phyloP scores from a whole-genome alignment of 306 rosid species.

The Castanea crenata region DNA sequence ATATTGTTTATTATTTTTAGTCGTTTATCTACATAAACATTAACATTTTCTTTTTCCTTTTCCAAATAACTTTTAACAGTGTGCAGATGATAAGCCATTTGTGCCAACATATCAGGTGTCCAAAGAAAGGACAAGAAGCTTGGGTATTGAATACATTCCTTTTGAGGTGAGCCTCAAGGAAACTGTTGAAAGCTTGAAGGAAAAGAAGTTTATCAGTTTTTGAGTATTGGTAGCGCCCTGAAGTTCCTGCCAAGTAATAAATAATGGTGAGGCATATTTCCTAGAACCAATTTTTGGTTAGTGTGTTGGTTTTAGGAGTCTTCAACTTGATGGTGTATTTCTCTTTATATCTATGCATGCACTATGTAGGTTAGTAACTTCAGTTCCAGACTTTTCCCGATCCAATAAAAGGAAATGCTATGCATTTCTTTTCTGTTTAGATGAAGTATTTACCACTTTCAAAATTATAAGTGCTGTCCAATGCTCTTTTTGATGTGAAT shows the following conservation, averaged over 20 bases:
- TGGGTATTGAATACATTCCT: conserved; percentile 70
- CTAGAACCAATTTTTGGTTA: too few species aligned
- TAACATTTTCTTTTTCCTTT: neutral
- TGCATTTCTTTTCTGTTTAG: too few species aligned
- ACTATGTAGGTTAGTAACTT: too few species aligned
- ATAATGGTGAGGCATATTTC: too few species aligned
- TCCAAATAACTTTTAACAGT: conserved; percentile 30
- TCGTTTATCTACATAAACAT: neutral
- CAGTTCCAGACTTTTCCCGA: too few species aligned
- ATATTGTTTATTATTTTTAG: neutral
- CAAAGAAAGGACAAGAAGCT: conserved; percentile 56
- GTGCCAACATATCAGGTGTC: conserved; percentile 49
- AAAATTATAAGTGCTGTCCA: too few species aligned
- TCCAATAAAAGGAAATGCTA: too few species aligned
- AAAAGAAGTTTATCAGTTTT: conserved; percentile 46
- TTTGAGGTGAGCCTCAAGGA: conserved; percentile 52
- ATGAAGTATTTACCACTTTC: too few species aligned
- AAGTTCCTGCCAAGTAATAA: neutral
- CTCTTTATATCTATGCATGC: too few species aligned
- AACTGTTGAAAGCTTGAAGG: conserved; percentile 71
- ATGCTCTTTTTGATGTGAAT: too few species aligned
- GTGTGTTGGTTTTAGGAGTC: too few species aligned
- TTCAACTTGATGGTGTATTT: too few species aligned
- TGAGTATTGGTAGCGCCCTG: conserved; percentile 15
- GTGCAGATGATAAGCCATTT: conserved; percentile 54